Percentiles rank a stretch among this genome's conserved stretches.
phyloP scores from a whole-genome alignment of 331 rosid genomes.

The Arachis monticola region DNA sequence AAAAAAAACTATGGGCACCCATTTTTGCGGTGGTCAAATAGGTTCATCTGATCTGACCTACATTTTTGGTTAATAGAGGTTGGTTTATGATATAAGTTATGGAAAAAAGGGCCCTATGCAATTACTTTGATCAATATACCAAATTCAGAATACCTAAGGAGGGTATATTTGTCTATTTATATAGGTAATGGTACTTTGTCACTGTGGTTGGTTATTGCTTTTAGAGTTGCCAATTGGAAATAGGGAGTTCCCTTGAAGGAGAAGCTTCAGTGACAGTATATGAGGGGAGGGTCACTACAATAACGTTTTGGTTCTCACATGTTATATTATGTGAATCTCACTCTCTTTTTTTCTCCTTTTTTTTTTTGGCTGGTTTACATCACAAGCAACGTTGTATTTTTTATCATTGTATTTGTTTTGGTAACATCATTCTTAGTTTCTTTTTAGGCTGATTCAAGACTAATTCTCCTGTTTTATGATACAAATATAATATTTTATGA shows the following conservation, averaged over 20 bases:
- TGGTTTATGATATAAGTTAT: not conserved
- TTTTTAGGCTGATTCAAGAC: too few relatives aligned
- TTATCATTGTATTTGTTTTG: not conserved
- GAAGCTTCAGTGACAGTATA: constrained; percentile 1
- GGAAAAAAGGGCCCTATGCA: not conserved
- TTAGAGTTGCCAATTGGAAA: constrained; percentile 26
- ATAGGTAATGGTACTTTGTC: too few relatives aligned
- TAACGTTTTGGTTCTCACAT: not conserved
- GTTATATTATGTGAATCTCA: not conserved
- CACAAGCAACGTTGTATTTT: not conserved
- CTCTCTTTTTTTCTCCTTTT: not conserved
- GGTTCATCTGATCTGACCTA: not conserved
- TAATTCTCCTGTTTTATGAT: too few relatives aligned
- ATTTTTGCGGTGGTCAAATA: constrained; percentile 35
- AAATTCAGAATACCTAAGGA: too few relatives aligned
- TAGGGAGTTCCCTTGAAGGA: not conserved
- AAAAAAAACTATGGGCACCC: constrained; percentile 1
- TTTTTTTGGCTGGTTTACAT: not conserved
- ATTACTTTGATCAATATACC: too few relatives aligned
- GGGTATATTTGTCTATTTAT: too few relatives aligned
- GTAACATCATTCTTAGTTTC: not conserved
- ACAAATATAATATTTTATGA: too few relatives aligned
- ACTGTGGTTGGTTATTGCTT: not conserved
- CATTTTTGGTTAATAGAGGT: not conserved
- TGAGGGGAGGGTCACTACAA: constrained; percentile 7